These are phyloP conservation scores for Gossypium ekmanianum DNA, from an alignment of 345 rosid genomes.

Conservation along the genomic window DNA sequence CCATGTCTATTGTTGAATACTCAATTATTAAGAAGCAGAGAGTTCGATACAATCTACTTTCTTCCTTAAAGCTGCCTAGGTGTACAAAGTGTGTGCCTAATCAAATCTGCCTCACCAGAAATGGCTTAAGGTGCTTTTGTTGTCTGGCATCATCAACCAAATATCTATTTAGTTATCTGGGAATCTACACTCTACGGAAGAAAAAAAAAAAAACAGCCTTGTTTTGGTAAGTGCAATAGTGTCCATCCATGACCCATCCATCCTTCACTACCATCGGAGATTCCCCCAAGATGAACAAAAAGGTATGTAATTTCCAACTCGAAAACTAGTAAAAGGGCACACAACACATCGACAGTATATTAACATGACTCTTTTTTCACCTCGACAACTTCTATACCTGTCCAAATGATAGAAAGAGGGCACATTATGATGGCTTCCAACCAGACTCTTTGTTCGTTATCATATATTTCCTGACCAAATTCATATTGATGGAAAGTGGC, in stretches of 20 bases:
- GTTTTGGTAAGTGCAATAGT: background rate
- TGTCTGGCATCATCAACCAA: background rate
- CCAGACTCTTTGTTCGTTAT: background rate
- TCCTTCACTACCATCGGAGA: background rate
- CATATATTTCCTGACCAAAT: background rate
- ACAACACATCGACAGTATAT: background rate
- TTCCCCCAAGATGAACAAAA: background rate
- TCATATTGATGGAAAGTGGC: background rate
- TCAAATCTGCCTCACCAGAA: background rate
- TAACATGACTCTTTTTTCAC: background rate
- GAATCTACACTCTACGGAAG: background rate
- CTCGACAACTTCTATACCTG: background rate
- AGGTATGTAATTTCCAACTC: background rate
- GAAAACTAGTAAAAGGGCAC: background rate
- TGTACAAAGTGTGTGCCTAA: background rate
- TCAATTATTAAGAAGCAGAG: background rate
- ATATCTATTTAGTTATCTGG: background rate
- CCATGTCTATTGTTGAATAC: background rate
- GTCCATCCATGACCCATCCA: background rate
- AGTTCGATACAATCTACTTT: background rate
- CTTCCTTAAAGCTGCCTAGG: background rate
- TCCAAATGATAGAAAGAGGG: background rate
- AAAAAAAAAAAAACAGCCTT: background rate
- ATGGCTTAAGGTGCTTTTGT: background rate
- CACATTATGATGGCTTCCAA: background rate